phyloP scores from a whole-genome alignment of 352 stramenopile genomes.

The Aphanomyces stellatus region DNA sequence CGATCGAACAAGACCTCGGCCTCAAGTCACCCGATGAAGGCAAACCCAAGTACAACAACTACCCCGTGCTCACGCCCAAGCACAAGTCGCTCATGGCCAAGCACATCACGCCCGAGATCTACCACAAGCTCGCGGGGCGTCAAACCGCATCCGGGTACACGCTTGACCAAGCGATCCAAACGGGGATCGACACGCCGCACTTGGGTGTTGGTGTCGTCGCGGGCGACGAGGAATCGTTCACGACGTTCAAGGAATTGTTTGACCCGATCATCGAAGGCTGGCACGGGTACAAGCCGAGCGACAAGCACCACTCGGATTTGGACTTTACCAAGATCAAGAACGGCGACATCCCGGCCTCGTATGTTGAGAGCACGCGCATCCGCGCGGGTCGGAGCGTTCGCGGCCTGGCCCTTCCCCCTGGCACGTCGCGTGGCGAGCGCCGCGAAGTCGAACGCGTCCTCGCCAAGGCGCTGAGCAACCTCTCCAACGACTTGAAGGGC shows the following conservation, averaged over 20 bases:
- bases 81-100: slow-evolving; percentile 70
- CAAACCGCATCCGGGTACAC: slow-evolving; percentile 63
- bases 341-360: slow-evolving; percentile 54
- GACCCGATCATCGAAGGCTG: slow-evolving; percentile 61
- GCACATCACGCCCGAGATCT: slow-evolving; percentile 56
- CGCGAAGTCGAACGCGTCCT: slow-evolving; percentile 83
- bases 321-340: slow-evolving; percentile 54
- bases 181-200: slow-evolving; percentile 68
- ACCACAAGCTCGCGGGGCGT: slow-evolving; percentile 53
- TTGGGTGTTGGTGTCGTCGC: slow-evolving; percentile 51
- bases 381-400: slow-evolving; percentile 78
- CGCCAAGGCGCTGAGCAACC: slow-evolving; percentile 57
- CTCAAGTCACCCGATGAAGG: slow-evolving; percentile 24
- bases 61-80: slow-evolving; percentile 40
- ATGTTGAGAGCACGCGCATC: slow-evolving; percentile 72
- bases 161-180: slow-evolving; percentile 64
- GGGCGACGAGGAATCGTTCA: slow-evolving; percentile 63
- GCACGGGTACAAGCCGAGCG: slow-evolving; percentile 54
- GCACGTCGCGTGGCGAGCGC: slow-evolving; percentile 71
- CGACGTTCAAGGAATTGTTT: slow-evolving; percentile 62
- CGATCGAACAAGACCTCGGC: slow-evolving; percentile 57
- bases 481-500: slow-evolving; percentile 59
- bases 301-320: slow-evolving; percentile 66
- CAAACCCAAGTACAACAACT: slow-evolving; percentile 21
- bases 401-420: slow-evolving; percentile 64